Evolutionary conservation across 2,329 filamentous ascomycete species (phyloP).

Genomic region (Venturia aucupariae): DNA sequence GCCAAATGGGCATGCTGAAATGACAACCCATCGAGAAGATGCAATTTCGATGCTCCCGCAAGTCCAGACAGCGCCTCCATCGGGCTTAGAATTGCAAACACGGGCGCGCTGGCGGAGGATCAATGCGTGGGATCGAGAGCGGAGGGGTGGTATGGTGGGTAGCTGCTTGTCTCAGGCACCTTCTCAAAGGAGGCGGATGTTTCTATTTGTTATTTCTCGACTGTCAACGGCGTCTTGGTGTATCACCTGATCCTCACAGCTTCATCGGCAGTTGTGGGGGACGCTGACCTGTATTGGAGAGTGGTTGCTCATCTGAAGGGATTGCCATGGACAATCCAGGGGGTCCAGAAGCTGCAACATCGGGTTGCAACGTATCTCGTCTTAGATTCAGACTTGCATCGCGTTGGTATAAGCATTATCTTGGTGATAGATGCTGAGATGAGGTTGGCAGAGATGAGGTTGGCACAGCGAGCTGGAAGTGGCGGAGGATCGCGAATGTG

Average conservation of each 20-base stretch:
- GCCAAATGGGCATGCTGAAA: not conserved
- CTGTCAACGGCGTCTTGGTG: constrained; percentile 2
- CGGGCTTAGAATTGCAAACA: not conserved
- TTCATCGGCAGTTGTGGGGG: not conserved
- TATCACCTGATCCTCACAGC: not conserved
- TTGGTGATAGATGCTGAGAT: not conserved
- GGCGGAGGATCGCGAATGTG: not conserved
- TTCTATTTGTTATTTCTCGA: not conserved
- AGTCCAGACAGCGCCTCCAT: not conserved
- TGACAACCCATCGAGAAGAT: not conserved
- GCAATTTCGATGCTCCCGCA: not conserved
- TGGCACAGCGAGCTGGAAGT: not conserved
- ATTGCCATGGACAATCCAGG: not conserved
- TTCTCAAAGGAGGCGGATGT: not conserved
- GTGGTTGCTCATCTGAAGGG: not conserved
- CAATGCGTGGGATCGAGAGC: not conserved
- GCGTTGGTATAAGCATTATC: not conserved
- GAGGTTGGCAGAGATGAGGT: not conserved
- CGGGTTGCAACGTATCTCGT: not conserved
- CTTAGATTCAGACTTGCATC: too few relatives aligned
- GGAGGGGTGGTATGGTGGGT: not conserved
- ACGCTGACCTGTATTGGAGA: not conserved
- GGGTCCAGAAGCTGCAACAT: not conserved
- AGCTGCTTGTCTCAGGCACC: not conserved
- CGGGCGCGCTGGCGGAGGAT: not conserved